Percentiles rank a stretch among this genome's conserved stretches.
Conservation (phyloP, 129 eudicot species). For the Chrysanthemum makinoi region DNA sequence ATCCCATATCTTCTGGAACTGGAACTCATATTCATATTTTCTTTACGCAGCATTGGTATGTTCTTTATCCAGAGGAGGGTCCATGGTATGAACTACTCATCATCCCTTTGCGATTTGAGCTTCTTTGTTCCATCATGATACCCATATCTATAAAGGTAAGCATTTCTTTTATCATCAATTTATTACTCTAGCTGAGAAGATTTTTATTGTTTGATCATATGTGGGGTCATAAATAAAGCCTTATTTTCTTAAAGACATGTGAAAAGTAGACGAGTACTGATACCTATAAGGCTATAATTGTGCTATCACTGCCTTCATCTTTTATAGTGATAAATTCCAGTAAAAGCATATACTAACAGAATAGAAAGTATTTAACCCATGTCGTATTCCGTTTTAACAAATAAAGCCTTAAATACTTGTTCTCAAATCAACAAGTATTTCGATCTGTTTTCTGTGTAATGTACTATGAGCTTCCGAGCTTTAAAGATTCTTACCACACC, state of each 20-base stretch:
- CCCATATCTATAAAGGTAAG: slow-evolving; percentile 95
- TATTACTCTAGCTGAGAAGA: neutral
- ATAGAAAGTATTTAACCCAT: slow-evolving; percentile 1
- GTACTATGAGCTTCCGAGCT: no score
- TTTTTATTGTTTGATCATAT: neutral
- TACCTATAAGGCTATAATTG: slow-evolving; percentile 5
- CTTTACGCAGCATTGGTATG: slow-evolving; percentile 92
- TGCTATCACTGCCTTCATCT: slow-evolving; percentile 15
- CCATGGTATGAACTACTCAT: slow-evolving; percentile 95
- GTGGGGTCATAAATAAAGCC: slow-evolving; percentile 12
- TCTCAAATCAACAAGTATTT: neutral
- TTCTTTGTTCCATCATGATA: slow-evolving; percentile 98
- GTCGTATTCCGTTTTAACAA: neutral
- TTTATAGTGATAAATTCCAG: neutral
- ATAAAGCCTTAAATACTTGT: no score
- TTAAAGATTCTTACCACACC: neutral
- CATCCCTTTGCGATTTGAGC: slow-evolving; percentile 94
- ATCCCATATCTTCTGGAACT: slow-evolving; percentile 10
- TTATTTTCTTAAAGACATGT: slow-evolving; percentile 14
- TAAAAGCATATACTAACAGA: neutral
- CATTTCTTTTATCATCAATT: neutral
- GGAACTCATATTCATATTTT: slow-evolving; percentile 23
- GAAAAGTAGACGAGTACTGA: slow-evolving; percentile 7
- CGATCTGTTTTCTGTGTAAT: no score
- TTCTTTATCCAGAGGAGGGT: slow-evolving; percentile 76